Percentiles rank a stretch among this genome's conserved stretches.
Evolutionary conservation across 441 rosid genomes (phyloP).

Genomic region (Omphalea diandra): DNA sequence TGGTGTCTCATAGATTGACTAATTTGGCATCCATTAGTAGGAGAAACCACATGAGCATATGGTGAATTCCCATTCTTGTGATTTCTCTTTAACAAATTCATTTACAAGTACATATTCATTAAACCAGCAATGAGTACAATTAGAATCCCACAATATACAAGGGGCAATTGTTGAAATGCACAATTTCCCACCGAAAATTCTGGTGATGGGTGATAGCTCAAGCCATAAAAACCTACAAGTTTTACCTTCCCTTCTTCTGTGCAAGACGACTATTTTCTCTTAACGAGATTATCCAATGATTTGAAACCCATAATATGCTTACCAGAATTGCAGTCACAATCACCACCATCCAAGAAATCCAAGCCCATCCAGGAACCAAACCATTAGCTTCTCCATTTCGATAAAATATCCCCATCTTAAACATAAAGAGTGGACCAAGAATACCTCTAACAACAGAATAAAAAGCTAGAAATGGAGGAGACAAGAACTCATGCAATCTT

Average conservation of each 20-base stretch:
- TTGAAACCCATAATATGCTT: slow-evolving; percentile 59
- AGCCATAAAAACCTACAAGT: background rate
- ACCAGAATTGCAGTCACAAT: slow-evolving; percentile 50
- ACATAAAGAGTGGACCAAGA: slow-evolving; percentile 53
- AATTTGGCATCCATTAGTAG: background rate
- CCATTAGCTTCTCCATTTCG: slow-evolving; percentile 36
- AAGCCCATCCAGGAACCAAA: slow-evolving; percentile 66
- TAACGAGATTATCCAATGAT: slow-evolving; percentile 54
- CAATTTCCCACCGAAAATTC: background rate
- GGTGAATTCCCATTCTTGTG: no score
- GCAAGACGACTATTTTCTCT: slow-evolving; percentile 37
- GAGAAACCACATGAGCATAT: background rate
- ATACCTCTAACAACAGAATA: slow-evolving; percentile 64
- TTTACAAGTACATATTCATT: slow-evolving; percentile 1
- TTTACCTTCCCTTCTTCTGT: slow-evolving; percentile 33
- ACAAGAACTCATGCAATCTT: slow-evolving; percentile 41
- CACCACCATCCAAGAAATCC: slow-evolving; percentile 80
- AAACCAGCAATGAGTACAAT: background rate
- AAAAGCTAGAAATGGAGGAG: slow-evolving; percentile 50
- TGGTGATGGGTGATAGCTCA: background rate
- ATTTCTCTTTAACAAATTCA: background rate
- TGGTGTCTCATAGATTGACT: no score
- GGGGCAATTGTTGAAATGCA: background rate
- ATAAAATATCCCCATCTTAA: slow-evolving; percentile 52
- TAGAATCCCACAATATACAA: background rate